These are phyloP conservation scores for Mycena kentingensis DNA, from an alignment of 768 basidiomycete genomes.

Conservation along the genomic window DNA sequence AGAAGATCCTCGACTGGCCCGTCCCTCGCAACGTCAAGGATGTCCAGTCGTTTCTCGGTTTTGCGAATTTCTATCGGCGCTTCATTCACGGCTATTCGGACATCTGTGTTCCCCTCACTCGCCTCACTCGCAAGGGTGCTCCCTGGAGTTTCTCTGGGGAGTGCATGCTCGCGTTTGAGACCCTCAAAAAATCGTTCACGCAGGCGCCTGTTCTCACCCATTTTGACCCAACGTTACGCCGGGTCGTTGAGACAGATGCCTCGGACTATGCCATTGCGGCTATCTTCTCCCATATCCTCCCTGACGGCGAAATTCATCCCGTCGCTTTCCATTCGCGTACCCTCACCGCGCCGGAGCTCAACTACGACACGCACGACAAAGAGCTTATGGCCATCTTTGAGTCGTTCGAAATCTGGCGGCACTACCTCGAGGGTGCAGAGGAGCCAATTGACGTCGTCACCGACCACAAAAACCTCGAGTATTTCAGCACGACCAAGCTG, in stretches of 20 bases:
- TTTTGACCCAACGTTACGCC: slow-evolving; percentile 1
- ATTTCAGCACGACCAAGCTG: slow-evolving; percentile 33
- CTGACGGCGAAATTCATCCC: slow-evolving; percentile 14
- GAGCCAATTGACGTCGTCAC: slow-evolving; percentile 29
- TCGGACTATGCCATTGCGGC: slow-evolving; percentile 14
- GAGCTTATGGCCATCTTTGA: slow-evolving; percentile 44
- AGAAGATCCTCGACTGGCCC: not conserved
- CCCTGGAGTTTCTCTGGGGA: not conserved
- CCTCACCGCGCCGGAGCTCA: slow-evolving; percentile 31
- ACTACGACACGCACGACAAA: slow-evolving; percentile 46
- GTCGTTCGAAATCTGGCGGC: slow-evolving; percentile 29
- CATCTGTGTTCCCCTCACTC: not conserved
- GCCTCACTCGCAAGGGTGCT: not conserved
- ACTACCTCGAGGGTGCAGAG: slow-evolving; percentile 29
- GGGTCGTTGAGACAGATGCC: slow-evolving; percentile 11
- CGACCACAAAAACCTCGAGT: slow-evolving; percentile 42
- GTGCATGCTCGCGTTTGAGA: slow-evolving; percentile 8
- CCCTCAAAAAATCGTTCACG: slow-evolving; percentile 22
- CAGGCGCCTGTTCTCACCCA: slow-evolving; percentile 15
- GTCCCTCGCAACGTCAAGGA: not conserved
- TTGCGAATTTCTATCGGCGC: too few relatives aligned
- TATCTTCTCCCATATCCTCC: slow-evolving; percentile 8
- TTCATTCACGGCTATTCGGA: not conserved
- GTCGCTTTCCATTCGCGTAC: slow-evolving; percentile 17
- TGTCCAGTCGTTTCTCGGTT: too few relatives aligned